phyloP scores from a whole-genome alignment of 768 basidiomycete species.

The Pilatotrama ljubarskyi region DNA sequence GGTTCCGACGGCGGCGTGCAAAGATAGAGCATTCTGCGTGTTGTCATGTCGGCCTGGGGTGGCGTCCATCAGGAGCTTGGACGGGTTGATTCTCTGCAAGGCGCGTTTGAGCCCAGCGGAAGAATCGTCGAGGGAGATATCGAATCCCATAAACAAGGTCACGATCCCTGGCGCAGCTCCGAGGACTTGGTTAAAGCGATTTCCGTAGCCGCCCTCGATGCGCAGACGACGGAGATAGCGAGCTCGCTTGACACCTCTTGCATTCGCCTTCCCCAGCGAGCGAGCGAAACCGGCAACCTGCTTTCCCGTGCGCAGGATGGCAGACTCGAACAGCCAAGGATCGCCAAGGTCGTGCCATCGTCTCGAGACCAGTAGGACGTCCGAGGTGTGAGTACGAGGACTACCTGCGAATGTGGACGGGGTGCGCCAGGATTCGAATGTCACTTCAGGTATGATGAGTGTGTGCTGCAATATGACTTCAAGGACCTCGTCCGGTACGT shows the following conservation, averaged over 20 bases:
- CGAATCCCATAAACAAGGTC: not conserved
- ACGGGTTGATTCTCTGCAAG: not conserved
- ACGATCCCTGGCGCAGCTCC: not conserved
- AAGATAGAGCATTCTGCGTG: not conserved
- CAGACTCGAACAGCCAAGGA: conserved; percentile 2
- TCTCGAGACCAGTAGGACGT: not conserved
- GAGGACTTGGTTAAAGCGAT: not conserved
- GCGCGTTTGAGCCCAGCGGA: not conserved
- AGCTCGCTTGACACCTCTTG: not conserved
- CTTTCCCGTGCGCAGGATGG: conserved; percentile 2
- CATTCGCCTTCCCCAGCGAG: not conserved
- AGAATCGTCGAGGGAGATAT: not conserved
- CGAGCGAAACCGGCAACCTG: not conserved
- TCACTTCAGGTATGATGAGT: not conserved
- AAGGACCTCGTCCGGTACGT: not conserved
- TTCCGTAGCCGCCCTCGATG: not conserved
- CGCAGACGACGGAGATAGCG: conserved; percentile 2
- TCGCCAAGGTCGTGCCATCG: conserved; percentile 1
- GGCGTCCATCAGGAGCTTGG: not conserved
- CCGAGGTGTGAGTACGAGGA: not conserved
- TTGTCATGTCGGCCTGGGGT: not conserved
- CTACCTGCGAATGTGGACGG: not conserved
- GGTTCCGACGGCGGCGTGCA: not conserved
- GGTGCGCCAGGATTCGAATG: conserved; percentile 6
- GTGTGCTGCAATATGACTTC: not conserved